Base-by-base conservation (phyloP, 306 rosid genomes). In the Acacia confusa region DNA sequence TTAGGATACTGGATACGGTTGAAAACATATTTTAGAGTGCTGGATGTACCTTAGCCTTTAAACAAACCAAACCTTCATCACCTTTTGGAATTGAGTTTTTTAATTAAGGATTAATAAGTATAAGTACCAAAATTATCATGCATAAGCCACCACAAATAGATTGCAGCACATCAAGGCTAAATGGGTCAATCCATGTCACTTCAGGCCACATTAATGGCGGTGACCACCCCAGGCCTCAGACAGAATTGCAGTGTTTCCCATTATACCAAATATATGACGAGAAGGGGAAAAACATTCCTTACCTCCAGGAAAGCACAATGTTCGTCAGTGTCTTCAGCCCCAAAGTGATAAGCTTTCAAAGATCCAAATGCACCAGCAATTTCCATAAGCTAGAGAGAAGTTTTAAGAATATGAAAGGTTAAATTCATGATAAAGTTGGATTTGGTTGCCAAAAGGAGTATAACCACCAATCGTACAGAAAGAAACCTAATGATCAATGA, bases 221-320 rank as follows among this genome's bases (percentile, higher is more conserved):
- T 25, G 40, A 17, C 15, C 75, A 13, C 75, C 36, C 57, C 57
- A 8, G 22, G 57, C n/a, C 75, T 70, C 22, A 70, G 13, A 44
- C n/a, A 41, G 41, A 57, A 78, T 64, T 63, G 64, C 30, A 9
- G 67, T 12, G 40, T 65, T 19, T 20, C 73, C 68, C 44, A 24
- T 22, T 12, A 15, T 74, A 57, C 64, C 40, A 38, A 76, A 72
- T 41, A 17, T 4, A 71, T 4, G 44, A 36, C 53, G 19, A 57
- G 52, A 45, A 60, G 2, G 38, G 65, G 7, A 63, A 70, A 48
- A 61, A 27, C 14, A 28, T 71, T 20, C 61, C 83, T 68, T 85
- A 95, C 99, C 99, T 95, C 98, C 7, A 95, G 79, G 86, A 95
- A 93, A 81, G 94, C 99, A 82, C 89, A 82, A 28, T 88, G 82